Evolutionary conservation across 2,329 filamentous ascomycete genomes (phyloP).

Genomic region (Ascochyta lentis): DNA sequence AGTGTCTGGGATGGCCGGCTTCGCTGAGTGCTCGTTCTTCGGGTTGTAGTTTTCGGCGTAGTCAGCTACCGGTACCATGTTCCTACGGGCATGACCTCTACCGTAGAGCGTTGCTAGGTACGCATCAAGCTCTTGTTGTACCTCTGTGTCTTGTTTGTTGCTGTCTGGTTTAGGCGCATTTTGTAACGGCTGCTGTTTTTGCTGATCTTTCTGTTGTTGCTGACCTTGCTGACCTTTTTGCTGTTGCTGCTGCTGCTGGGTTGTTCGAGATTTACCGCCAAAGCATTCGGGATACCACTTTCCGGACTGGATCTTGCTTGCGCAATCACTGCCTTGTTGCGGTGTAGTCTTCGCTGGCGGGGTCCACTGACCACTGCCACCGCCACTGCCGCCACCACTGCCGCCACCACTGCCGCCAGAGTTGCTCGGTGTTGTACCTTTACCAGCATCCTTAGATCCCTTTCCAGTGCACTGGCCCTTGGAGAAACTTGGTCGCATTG

Average conservation of each 20-base stretch:
- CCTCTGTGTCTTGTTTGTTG: constrained; percentile 11
- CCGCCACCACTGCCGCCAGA: background rate
- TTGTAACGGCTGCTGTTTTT: background rate
- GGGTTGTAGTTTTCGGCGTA: background rate
- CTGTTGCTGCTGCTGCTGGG: background rate
- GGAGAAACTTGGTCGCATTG: constrained; percentile 16
- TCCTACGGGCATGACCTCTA: background rate
- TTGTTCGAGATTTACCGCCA: background rate
- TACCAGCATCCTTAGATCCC: constrained; percentile 22
- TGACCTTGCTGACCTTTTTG: background rate
- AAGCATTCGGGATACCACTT: constrained; percentile 1
- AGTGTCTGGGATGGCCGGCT: background rate
- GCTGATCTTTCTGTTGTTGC: background rate
- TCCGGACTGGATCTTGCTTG: background rate
- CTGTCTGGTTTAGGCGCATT: background rate
- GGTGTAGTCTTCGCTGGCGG: background rate
- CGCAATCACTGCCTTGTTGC: background rate
- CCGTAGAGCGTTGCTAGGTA: constrained; percentile 22
- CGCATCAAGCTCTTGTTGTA: constrained; percentile 26
- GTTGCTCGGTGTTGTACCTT: background rate
- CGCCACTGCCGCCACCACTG: constrained; percentile 10
- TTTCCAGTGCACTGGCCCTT: constrained; percentile 29
- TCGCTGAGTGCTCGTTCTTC: background rate
- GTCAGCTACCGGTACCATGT: background rate
- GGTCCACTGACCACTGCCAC: constrained; percentile 24